Base-by-base conservation (phyloP, 139 green algal genomes). In the Tetradesmus obliquus region DNA sequence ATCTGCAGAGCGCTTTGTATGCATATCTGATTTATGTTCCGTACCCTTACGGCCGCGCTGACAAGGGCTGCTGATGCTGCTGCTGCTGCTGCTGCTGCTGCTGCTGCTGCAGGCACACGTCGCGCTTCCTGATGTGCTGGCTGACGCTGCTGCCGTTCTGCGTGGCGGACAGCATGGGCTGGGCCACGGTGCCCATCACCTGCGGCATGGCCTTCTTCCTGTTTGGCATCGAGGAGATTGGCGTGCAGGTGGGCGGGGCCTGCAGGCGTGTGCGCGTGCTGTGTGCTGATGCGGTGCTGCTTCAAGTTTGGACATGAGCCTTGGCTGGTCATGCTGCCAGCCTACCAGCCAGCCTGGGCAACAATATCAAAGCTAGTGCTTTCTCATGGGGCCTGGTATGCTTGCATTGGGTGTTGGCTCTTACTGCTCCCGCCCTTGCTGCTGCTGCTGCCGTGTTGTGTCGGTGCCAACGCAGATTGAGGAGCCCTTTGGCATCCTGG, bases 201-300 rank as follows among this genome's bases (percentile, higher is more conserved):
- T 87, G 82, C 7, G 87, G 96, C 87, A 95, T 98, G 55, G 88
- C 94, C 54, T 86, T 86, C 55, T 90, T 92, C 45, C 69, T 92
- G 66, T 89, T 90, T 86, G 90, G 87, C 15, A 93, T 93, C 13
- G 82, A 88, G 83, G 86, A 84, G 54, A 93, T 86, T 66, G 82
- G 83, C 20, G 87, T 90, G 55, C 87, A 87, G 54, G 54, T 87
- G 54, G 55, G 60, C 54, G 81, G 66, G 66, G 15, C 93, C 90
- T 19, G 94, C 91, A 53, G 90, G 91, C 66, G n/a, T 24, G 66
- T 7, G 17, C 66, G 5, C 66, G 3, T 71, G 9, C 60, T 15
- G 9, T 19, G 9, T 71, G 60, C 8, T 19, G 32, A 45, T 45
- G 32, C 32, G 32, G 32, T 45, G 32, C 32, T 45, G 32, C 32